Evolutionary conservation across 768 basidiomycete genomes (phyloP).

Genomic region (Panus rudis): DNA sequence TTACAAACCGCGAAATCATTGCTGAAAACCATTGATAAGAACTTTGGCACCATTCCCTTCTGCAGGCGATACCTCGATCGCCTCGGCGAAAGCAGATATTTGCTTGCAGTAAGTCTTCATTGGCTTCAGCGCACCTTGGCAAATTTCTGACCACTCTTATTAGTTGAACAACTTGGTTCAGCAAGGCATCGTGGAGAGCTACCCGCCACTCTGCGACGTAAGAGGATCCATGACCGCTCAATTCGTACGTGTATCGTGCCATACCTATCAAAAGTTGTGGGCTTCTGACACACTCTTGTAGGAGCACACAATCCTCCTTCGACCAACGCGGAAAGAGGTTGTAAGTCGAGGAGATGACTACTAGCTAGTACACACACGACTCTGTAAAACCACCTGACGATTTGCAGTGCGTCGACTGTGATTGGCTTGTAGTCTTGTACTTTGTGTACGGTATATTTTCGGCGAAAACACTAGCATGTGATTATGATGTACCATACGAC

Average conservation of each 20-base stretch:
- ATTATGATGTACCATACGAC: no score
- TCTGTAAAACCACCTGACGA: no score
- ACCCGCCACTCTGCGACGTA: slow-evolving; percentile 87
- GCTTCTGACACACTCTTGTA: slow-evolving; percentile 19
- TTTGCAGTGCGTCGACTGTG: background rate
- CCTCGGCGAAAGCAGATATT: slow-evolving; percentile 85
- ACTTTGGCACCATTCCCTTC: slow-evolving; percentile 94
- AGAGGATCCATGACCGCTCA: slow-evolving; percentile 91
- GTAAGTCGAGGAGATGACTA: slow-evolving; percentile 84
- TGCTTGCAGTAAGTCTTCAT: slow-evolving; percentile 63
- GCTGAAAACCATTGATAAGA: slow-evolving; percentile 80
- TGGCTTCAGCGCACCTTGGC: background rate
- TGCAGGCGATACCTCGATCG: slow-evolving; percentile 95
- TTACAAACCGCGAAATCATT: slow-evolving; percentile 81
- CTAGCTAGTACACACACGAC: no score
- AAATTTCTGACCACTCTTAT: slow-evolving; percentile 6
- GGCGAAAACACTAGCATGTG: no score
- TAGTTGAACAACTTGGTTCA: slow-evolving; percentile 86
- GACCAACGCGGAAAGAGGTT: slow-evolving; percentile 80
- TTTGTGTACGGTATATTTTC: no score
- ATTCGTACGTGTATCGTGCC: slow-evolving; percentile 45
- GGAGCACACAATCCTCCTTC: slow-evolving; percentile 83
- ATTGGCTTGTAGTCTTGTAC: background rate
- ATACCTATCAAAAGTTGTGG: no score
- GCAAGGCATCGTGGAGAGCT: slow-evolving; percentile 84